phyloP scores from a whole-genome alignment of 2,329 filamentous ascomycete genomes.

The Ceratocystis huliohia region DNA sequence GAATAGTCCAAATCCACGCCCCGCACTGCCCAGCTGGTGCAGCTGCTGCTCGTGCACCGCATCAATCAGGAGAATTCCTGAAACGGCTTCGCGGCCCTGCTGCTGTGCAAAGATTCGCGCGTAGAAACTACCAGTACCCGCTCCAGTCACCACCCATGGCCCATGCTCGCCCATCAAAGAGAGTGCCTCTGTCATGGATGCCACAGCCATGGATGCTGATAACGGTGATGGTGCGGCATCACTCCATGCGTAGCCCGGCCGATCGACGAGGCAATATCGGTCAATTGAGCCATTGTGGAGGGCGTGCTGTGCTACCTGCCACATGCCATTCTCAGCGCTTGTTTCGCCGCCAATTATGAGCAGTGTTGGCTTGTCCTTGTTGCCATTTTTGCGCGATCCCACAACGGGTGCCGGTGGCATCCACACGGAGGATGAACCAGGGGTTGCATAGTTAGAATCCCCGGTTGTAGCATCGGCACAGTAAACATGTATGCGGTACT shows the following conservation, averaged over 20 bases:
- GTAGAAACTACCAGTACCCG: constrained; percentile 78
- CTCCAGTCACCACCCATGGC: constrained; percentile 77
- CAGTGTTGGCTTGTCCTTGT: constrained; percentile 54
- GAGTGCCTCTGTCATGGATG: constrained; percentile 77
- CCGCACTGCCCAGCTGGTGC: neutral
- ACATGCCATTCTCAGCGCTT: constrained; percentile 65
- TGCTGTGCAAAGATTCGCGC: constrained; percentile 82
- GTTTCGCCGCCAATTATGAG: constrained; percentile 74
- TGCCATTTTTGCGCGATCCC: neutral
- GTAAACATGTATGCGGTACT: constrained; percentile 76
- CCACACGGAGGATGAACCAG: neutral
- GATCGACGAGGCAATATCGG: constrained; percentile 91
- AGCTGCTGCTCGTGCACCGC: constrained; percentile 57
- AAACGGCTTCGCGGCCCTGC: constrained; percentile 54
- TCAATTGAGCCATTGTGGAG: constrained; percentile 68
- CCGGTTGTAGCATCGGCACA: constrained; percentile 39
- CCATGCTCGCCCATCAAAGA: constrained; percentile 67
- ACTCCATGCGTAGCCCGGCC: constrained; percentile 74
- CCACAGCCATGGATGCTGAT: constrained; percentile 83
- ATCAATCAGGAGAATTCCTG: constrained; percentile 74
- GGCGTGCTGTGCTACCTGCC: constrained; percentile 64
- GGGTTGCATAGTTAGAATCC: neutral
- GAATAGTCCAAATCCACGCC: constrained; percentile 12
- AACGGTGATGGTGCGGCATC: constrained; percentile 91
- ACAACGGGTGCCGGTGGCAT: neutral